Evolutionary conservation across 768 basidiomycete genomes (phyloP).

Genomic region (Calocybe gangraenosa): DNA sequence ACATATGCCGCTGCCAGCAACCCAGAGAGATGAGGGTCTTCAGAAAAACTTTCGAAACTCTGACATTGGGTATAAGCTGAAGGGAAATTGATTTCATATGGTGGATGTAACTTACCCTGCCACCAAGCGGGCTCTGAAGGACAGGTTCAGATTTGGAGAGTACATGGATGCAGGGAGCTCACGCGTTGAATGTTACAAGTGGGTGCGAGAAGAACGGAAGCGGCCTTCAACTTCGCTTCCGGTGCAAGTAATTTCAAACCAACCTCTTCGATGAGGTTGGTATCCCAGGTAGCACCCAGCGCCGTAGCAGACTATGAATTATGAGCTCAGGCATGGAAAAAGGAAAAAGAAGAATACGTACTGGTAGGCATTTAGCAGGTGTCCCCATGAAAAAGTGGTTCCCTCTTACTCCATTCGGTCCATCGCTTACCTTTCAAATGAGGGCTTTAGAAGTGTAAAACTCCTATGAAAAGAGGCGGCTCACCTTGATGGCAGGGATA

Average conservation of each 20-base stretch:
- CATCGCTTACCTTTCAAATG: constrained; percentile 64
- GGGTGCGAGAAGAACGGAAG: constrained; percentile 70
- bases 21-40: constrained; percentile 74
- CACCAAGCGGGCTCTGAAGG: constrained; percentile 62
- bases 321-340: neutral
- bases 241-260: constrained; percentile 62
- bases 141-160: neutral
- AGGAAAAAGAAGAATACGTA: constrained; percentile 21
- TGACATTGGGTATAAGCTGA: constrained; percentile 17
- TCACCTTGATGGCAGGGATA: constrained; percentile 67
- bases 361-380: constrained; percentile 75
- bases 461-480: constrained; percentile 2
- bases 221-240: constrained; percentile 68
- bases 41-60: constrained; percentile 78
- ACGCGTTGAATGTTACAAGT: constrained; percentile 85
- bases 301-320: constrained; percentile 56
- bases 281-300: constrained; percentile 72
- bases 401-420: constrained; percentile 73
- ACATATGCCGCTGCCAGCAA: constrained; percentile 67
- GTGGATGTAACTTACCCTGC: constrained; percentile 40
- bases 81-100: neutral
- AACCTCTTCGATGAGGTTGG: constrained; percentile 55
- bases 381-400: constrained; percentile 80
- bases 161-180: constrained; percentile 11
- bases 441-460: neutral